Percentiles rank a stretch among this genome's conserved stretches.
Conservation (phyloP, 108 stramenopile species). For the Pseudonitzschia pungens region DNA sequence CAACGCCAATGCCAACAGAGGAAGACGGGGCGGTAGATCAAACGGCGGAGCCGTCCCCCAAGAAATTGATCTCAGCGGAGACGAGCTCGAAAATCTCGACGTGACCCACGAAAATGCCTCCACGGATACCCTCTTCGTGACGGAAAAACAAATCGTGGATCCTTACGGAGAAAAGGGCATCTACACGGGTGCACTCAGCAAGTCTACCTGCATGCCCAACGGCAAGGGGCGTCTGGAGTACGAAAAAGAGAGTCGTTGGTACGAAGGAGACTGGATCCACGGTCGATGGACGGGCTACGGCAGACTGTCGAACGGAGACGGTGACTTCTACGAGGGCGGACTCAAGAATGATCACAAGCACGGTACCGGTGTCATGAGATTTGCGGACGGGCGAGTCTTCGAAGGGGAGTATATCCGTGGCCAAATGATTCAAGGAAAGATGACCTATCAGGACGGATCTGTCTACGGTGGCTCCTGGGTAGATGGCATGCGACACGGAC, state of each 20-base stretch:
- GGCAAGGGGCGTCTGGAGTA: conserved; percentile 56
- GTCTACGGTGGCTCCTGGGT: conserved; percentile 50
- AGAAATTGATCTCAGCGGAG: conserved; percentile 44
- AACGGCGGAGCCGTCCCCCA: conserved; percentile 20
- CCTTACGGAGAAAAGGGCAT: conserved; percentile 59
- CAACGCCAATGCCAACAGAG: not conserved
- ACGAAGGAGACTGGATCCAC: conserved; percentile 59
- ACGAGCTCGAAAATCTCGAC: conserved; percentile 36
- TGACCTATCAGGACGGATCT: conserved; percentile 53
- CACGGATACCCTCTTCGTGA: conserved; percentile 39
- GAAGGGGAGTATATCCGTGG: conserved; percentile 55
- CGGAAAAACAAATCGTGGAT: conserved; percentile 42
- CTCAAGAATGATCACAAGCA: conserved; percentile 60
- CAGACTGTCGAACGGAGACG: conserved; percentile 48
- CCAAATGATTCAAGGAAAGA: conserved; percentile 55
- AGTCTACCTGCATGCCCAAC: conserved; percentile 53
- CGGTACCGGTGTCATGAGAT: conserved; percentile 50
- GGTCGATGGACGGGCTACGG: conserved; percentile 61
- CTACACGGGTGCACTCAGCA: conserved; percentile 49
- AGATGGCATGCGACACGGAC: conserved; percentile 54
- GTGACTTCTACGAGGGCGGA: conserved; percentile 60
- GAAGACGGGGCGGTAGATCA: not conserved
- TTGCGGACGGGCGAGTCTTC: conserved; percentile 51
- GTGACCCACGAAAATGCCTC: conserved; percentile 41
- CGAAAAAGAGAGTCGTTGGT: conserved; percentile 56